A percentile compares a stretch with the other conserved stretches of the same genome.
These are phyloP conservation scores for Selaginella moellendorffii DNA, from an alignment of 75 land plant species.

Conservation along the genomic window DNA sequence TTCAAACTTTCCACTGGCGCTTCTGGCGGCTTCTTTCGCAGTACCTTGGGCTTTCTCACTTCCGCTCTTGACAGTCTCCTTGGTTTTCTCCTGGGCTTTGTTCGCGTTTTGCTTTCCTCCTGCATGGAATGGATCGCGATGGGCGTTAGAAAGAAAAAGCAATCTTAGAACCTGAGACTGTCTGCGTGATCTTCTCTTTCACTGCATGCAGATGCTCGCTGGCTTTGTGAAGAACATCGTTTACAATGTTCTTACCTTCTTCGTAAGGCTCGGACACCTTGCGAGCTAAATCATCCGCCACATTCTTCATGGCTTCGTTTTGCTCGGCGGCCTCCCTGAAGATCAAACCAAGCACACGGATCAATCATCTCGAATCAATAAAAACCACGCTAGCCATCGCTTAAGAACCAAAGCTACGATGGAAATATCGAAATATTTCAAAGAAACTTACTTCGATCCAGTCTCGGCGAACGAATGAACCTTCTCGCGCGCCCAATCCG, in stretches of 20 bases:
- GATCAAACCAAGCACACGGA: not conserved
- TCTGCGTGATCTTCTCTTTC: not conserved
- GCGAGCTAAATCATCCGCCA: not conserved
- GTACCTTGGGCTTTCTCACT: not conserved
- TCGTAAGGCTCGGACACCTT: not conserved
- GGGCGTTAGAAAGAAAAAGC: not conserved
- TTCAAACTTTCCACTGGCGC: not conserved
- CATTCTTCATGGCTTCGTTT: not conserved
- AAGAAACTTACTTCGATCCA: not conserved
- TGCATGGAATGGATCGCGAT: not conserved
- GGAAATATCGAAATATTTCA: not conserved
- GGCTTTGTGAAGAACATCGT: not conserved
- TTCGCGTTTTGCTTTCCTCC: not conserved
- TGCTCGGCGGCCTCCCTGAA: not conserved
- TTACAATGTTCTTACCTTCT: not conserved
- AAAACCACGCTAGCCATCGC: no score
- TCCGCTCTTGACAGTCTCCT: not conserved
- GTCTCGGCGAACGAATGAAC: not conserved
- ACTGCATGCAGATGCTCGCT: not conserved
- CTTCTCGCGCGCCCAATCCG: not conserved
- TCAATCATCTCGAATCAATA: no score
- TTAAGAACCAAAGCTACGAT: not conserved
- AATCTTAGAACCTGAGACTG: not conserved
- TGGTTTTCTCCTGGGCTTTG: not conserved
- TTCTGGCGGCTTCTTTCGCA: not conserved